Conservation (phyloP, 2,329 filamentous ascomycete species). For the Venturia oleaginea region DNA sequence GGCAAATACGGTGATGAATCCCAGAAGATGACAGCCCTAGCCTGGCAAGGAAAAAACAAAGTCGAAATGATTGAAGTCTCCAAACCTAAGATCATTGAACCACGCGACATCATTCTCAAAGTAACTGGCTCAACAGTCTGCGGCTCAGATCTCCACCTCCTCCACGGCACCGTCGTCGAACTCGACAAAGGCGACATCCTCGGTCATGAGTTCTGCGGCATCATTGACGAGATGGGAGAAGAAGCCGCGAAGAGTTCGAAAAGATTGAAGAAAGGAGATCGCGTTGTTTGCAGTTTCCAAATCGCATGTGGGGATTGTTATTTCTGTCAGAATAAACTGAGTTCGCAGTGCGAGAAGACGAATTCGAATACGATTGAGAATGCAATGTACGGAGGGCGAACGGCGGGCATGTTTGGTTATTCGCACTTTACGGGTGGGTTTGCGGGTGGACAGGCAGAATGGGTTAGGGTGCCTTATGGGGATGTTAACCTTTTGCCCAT, state of each 20-base stretch:
- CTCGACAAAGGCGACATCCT: slow-evolving; percentile 43
- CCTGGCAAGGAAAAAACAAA: slow-evolving; percentile 74
- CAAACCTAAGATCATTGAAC: slow-evolving; percentile 64
- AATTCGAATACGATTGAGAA: slow-evolving; percentile 64
- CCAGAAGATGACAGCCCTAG: slow-evolving; percentile 68
- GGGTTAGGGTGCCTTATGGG: slow-evolving; percentile 69
- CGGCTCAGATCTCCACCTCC: slow-evolving; percentile 52
- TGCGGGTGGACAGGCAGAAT: slow-evolving; percentile 81
- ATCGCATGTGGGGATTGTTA: slow-evolving; percentile 64
- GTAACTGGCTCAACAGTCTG: slow-evolving; percentile 60
- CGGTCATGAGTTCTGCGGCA: slow-evolving; percentile 44
- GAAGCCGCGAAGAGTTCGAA: slow-evolving; percentile 35
- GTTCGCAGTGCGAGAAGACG: slow-evolving; percentile 71
- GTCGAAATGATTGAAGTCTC: slow-evolving; percentile 59
- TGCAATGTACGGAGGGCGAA: slow-evolving; percentile 70
- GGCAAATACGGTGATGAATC: slow-evolving; percentile 41
- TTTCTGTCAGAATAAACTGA: slow-evolving; percentile 70
- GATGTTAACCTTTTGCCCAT: slow-evolving; percentile 75
- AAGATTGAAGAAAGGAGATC: slow-evolving; percentile 34
- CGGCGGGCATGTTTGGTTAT: slow-evolving; percentile 52
- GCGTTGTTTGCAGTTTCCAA: slow-evolving; percentile 80
- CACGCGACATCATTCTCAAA: slow-evolving; percentile 68
- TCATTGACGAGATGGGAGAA: slow-evolving; percentile 38
- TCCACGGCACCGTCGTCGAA: slow-evolving; percentile 40
- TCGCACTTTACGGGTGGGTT: slow-evolving; percentile 74